phyloP scores from a whole-genome alignment of 2,329 filamentous ascomycete species.

The Colletotrichum neosansevieriae region DNA sequence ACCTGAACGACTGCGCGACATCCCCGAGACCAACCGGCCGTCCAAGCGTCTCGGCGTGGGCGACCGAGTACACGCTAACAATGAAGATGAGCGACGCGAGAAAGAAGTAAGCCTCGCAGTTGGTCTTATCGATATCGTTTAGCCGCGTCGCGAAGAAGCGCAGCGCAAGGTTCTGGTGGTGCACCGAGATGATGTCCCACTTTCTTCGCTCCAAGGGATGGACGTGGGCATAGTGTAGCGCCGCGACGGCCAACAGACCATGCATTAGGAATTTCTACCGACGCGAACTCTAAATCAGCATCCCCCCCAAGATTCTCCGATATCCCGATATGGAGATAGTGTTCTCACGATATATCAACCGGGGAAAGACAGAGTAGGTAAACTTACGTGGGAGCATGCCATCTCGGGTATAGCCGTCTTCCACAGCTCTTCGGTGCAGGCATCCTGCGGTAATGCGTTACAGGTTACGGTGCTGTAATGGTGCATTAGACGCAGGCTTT shows the following conservation, averaged over 20 bases:
- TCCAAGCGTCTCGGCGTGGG: constrained; percentile 22
- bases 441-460: constrained; percentile 45
- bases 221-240: constrained; percentile 47
- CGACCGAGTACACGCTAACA: constrained; percentile 48
- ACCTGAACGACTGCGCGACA: constrained; percentile 48
- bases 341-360: constrained; percentile 1
- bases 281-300: constrained; percentile 38
- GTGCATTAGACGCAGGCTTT: constrained; percentile 53
- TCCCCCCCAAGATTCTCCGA: too few relatives aligned
- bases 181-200: constrained; percentile 47
- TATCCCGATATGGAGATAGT: neutral
- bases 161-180: constrained; percentile 50
- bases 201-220: constrained; percentile 42
- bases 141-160: constrained; percentile 47
- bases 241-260: constrained; percentile 48
- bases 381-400: constrained; percentile 35
- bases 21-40: constrained; percentile 45
- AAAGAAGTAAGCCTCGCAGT: constrained; percentile 50
- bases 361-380: neutral
- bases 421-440: constrained; percentile 38
- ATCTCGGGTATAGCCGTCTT: constrained; percentile 34
- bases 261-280: constrained; percentile 48
- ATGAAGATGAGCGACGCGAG: constrained; percentile 49
- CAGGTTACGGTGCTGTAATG: constrained; percentile 49
- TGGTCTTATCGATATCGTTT: constrained; percentile 45